A percentile compares a stretch with the other conserved stretches of the same genome.
Evolutionary conservation across 495 filamentous ascomycete genomes (phyloP).

Genomic region (Penicillium maclennaniae): DNA sequence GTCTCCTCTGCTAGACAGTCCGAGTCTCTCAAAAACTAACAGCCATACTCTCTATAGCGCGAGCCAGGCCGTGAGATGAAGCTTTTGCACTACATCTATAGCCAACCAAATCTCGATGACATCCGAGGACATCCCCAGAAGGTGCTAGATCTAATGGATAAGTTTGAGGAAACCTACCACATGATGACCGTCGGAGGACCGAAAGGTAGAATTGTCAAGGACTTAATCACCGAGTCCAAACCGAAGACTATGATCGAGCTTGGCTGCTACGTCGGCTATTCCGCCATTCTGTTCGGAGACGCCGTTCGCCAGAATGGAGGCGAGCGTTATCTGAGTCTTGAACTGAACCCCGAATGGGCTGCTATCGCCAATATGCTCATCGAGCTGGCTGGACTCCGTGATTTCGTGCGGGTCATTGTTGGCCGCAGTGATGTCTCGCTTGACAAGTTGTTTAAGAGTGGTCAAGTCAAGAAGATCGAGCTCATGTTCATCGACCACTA

Average conservation of each 20-base stretch:
- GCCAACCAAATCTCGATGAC: constrained; percentile 50
- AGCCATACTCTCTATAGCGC: constrained; percentile 18
- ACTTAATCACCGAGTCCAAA: constrained; percentile 60
- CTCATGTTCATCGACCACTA: constrained; percentile 73
- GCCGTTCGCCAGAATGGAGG: constrained; percentile 57
- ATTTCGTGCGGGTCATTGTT: constrained; percentile 63
- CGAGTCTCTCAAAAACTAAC: background rate
- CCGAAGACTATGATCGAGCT: constrained; percentile 73
- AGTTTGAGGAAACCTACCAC: constrained; percentile 59
- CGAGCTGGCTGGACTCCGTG: constrained; percentile 62
- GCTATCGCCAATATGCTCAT: constrained; percentile 59
- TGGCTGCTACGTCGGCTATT: constrained; percentile 80
- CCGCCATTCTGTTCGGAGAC: constrained; percentile 65
- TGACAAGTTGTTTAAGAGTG: constrained; percentile 48
- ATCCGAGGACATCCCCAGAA: constrained; percentile 60
- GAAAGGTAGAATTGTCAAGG: constrained; percentile 64
- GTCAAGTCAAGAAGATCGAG: constrained; percentile 55
- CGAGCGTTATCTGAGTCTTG: constrained; percentile 60
- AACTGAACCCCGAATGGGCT: constrained; percentile 64
- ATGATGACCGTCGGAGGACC: constrained; percentile 76
- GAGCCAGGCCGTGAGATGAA: constrained; percentile 71
- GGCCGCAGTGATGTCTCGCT: constrained; percentile 61
- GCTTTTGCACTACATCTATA: constrained; percentile 65
- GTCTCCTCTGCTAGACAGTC: background rate
- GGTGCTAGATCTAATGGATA: constrained; percentile 67